A percentile compares a stretch with the other conserved stretches of the same genome.
Evolutionary conservation across 305 asterid genomes (phyloP).

Genomic region (Salvia sclarea): DNA sequence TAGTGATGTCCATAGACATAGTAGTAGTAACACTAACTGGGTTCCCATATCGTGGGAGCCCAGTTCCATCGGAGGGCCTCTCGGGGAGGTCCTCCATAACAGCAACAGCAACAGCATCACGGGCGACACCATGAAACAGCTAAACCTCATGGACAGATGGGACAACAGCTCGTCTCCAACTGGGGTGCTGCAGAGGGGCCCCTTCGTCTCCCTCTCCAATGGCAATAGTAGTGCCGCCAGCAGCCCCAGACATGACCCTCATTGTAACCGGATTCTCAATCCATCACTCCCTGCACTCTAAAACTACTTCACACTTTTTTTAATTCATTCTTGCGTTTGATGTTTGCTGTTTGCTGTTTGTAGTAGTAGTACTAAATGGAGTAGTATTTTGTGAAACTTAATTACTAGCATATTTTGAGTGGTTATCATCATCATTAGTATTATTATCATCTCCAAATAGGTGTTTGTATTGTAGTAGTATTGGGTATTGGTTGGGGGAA

Average conservation of each 20-base stretch:
- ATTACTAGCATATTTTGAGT: not conserved
- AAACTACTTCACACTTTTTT: not conserved
- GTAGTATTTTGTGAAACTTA: not conserved
- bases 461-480: too few relatives aligned
- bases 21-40: conserved; percentile 40
- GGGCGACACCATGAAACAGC: conserved; percentile 46
- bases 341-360: not conserved
- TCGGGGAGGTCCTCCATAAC: conserved; percentile 78
- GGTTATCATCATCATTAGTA: too few relatives aligned
- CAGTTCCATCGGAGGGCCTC: conserved; percentile 81
- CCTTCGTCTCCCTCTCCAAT: conserved; percentile 67
- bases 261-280: conserved; percentile 40
- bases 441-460: not conserved
- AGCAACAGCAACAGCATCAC: conserved; percentile 37
- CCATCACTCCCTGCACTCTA: conserved; percentile 51
- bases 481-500: too few relatives aligned
- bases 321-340: not conserved
- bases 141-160: conserved; percentile 69
- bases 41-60: conserved; percentile 77
- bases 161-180: conserved; percentile 84
- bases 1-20: conserved; percentile 41
- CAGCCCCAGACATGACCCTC: conserved; percentile 68
- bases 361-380: not conserved
- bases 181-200: conserved; percentile 77
- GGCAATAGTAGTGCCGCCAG: conserved; percentile 85